These are phyloP conservation scores for Sapria himalayana DNA, from an alignment of 345 rosid genomes.

Conservation along the genomic window DNA sequence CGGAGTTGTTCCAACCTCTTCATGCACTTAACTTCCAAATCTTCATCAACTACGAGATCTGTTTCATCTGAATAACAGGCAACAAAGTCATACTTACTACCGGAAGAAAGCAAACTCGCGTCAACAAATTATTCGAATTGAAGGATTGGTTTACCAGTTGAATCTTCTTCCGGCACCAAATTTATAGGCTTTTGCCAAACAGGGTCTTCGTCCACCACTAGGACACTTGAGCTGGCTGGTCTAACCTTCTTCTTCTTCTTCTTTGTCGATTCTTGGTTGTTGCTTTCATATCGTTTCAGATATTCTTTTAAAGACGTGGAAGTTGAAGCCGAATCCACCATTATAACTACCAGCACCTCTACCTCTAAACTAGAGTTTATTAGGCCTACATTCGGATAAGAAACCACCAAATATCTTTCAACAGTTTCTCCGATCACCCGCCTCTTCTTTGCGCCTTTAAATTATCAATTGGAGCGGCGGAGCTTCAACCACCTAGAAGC, in stretches of 20 bases:
- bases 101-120: background rate
- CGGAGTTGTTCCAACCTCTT: slow-evolving; percentile 55
- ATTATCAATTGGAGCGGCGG: no score
- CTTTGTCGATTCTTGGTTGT: slow-evolving; percentile 23
- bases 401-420: no score
- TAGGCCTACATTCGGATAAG: no score
- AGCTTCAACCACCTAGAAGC: no score
- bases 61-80: slow-evolving; percentile 27
- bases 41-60: slow-evolving; percentile 61
- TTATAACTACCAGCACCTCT: no score
- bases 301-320: slow-evolving; percentile 45
- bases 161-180: slow-evolving; percentile 36
- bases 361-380: no score
- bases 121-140: slow-evolving; percentile 1
- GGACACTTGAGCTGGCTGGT: slow-evolving; percentile 27
- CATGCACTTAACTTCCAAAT: slow-evolving; percentile 74
- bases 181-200: slow-evolving; percentile 71
- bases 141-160: slow-evolving; percentile 53
- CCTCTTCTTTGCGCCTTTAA: no score
- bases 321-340: slow-evolving; percentile 21
- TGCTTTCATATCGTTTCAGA: slow-evolving; percentile 46
- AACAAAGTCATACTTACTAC: no score
- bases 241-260: slow-evolving; percentile 34
- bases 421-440: no score
- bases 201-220: slow-evolving; percentile 79